Conservation (phyloP, 129 eudicot species). For the Sambucus nigra region DNA sequence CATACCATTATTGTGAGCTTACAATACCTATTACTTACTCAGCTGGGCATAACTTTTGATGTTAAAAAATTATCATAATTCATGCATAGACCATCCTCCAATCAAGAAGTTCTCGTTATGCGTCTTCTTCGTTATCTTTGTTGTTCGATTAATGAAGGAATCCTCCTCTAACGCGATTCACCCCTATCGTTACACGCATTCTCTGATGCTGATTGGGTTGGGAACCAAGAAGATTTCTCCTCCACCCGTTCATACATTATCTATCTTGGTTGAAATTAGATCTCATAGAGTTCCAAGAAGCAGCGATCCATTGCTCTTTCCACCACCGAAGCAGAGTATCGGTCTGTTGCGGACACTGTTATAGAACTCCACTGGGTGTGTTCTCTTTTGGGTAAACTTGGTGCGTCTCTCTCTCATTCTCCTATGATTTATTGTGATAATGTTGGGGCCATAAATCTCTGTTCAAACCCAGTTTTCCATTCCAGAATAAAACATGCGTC, state of each 20-base stretch:
- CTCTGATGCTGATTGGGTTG: too few species aligned
- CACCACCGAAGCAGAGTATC: slow-evolving; percentile 9
- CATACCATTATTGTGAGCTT: too few species aligned
- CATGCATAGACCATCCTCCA: too few species aligned
- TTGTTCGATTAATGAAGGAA: background rate
- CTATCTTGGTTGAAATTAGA: background rate
- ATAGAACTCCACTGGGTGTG: background rate
- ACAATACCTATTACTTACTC: too few species aligned
- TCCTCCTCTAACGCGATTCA: background rate
- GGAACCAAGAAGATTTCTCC: background rate
- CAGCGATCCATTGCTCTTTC: background rate
- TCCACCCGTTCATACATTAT: background rate
- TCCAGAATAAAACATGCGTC: slow-evolving; percentile 15
- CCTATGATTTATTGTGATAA: slow-evolving; percentile 7
- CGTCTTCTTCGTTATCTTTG: too few species aligned
- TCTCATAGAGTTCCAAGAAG: background rate
- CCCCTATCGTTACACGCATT: background rate
- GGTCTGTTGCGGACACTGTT: background rate
- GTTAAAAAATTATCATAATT: too few species aligned
- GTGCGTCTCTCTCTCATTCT: background rate
- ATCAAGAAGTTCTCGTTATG: too few species aligned
- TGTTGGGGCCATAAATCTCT: background rate
- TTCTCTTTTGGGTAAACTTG: background rate
- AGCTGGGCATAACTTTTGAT: too few species aligned
- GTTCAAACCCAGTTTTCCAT: slow-evolving; percentile 12